Evolutionary conservation across 176 grass and related monocot species (phyloP).

Genomic region (Avena sativa): DNA sequence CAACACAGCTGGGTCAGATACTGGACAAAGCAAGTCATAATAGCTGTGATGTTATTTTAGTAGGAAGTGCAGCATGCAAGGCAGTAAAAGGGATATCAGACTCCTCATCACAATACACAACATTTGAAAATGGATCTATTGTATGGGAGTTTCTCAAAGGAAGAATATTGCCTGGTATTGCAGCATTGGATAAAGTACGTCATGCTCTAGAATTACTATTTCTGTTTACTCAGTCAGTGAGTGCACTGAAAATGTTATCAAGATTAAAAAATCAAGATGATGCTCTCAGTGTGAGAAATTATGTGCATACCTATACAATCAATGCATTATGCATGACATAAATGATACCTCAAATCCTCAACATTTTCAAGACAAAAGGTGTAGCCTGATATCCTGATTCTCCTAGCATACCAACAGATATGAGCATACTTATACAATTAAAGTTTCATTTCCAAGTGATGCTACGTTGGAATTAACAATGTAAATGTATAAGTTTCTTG

Average conservation of each 20-base stretch:
- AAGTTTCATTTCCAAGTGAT: slow-evolving; percentile 16
- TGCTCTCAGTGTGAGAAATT: neutral
- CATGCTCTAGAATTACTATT: slow-evolving; percentile 28
- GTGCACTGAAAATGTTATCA: slow-evolving; percentile 16
- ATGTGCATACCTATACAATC: slow-evolving; percentile 10
- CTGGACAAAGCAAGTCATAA: slow-evolving; percentile 63
- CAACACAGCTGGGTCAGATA: slow-evolving; percentile 57
- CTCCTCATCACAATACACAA: slow-evolving; percentile 47
- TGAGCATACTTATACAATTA: slow-evolving; percentile 23
- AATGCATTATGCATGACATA: slow-evolving; percentile 28
- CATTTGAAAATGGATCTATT: slow-evolving; percentile 67
- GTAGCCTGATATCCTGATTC: slow-evolving; percentile 12
- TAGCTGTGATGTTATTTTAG: slow-evolving; percentile 68
- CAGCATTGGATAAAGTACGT: slow-evolving; percentile 94
- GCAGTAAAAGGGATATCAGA: slow-evolving; percentile 51
- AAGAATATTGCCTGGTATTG: slow-evolving; percentile 78
- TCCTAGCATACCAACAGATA: slow-evolving; percentile 27
- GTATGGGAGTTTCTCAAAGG: slow-evolving; percentile 96
- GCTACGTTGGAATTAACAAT: slow-evolving; percentile 22
- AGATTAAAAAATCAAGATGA: slow-evolving; percentile 4
- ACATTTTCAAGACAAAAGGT: slow-evolving; percentile 5
- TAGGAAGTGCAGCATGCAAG: slow-evolving; percentile 69
- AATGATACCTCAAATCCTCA: slow-evolving; percentile 15
- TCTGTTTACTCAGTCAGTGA: neutral
- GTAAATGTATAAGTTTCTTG: slow-evolving; percentile 20